phyloP scores from a whole-genome alignment of 306 rosid species.

The Ammopiptanthus mongolicus region DNA sequence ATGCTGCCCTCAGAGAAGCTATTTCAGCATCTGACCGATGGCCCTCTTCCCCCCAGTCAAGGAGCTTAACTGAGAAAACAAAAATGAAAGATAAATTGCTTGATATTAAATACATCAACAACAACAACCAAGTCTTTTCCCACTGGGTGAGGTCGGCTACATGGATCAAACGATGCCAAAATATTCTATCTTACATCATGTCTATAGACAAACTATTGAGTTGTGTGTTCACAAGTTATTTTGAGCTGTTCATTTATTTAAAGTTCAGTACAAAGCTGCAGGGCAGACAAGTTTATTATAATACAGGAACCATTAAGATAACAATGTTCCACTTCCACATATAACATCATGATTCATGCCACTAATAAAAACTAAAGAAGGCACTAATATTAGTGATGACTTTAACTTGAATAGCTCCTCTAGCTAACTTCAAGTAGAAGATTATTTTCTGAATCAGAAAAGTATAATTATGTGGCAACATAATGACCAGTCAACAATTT shows the following conservation, averaged over 20 bases:
- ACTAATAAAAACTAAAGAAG: neutral
- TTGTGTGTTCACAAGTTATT: neutral
- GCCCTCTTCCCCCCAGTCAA: conserved; percentile 99
- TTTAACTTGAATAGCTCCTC: conserved; percentile 17
- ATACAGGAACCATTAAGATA: neutral
- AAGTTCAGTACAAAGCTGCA: conserved; percentile 6
- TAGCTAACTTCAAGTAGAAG: conserved; percentile 2
- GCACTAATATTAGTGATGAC: neutral
- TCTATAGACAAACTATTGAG: too few relatives aligned
- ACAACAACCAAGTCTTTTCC: too few relatives aligned
- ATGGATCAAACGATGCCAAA: too few relatives aligned
- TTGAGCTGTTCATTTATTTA: neutral
- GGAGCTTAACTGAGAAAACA: conserved; percentile 75
- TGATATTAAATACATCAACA: conserved; percentile 15
- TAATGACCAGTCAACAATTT: conserved; percentile 11
- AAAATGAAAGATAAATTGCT: conserved; percentile 14
- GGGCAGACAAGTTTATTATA: neutral
- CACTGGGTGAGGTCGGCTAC: too few relatives aligned
- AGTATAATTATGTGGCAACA: conserved; percentile 28
- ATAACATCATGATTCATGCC: neutral
- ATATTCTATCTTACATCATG: too few relatives aligned
- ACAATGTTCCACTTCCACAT: neutral
- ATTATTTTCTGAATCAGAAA: conserved; percentile 12
- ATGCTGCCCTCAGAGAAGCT: conserved; percentile 92
- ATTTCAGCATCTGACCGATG: conserved; percentile 96